A percentile compares a stretch with the other conserved stretches of the same genome.
These are phyloP conservation scores for Globisporangium radiosum DNA, from an alignment of 352 stramenopile genomes.

Conservation along the genomic window DNA sequence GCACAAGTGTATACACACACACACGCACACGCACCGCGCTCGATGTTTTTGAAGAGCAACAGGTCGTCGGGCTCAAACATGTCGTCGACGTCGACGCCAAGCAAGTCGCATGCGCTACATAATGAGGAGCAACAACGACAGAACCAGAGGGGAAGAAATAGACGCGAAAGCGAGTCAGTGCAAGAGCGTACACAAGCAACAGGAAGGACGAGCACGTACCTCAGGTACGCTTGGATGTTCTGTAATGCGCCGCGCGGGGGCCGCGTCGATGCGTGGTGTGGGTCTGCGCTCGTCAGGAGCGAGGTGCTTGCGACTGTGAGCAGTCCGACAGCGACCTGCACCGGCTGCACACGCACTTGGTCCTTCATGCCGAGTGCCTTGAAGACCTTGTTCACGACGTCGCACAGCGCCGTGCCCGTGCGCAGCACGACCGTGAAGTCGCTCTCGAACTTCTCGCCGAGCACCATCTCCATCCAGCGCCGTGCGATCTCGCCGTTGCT, in stretches of 20 bases:
- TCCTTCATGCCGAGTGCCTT: constrained; percentile 74
- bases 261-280: constrained; percentile 2
- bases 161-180: background rate
- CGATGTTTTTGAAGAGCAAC: constrained; percentile 44
- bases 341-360: constrained; percentile 18
- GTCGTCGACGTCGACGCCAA: constrained; percentile 52
- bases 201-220: constrained; percentile 25
- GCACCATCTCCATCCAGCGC: constrained; percentile 86
- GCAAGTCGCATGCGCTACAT: constrained; percentile 52
- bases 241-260: constrained; percentile 14
- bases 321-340: background rate
- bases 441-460: constrained; percentile 61
- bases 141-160: background rate
- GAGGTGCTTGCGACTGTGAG: background rate
- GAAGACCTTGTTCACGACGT: constrained; percentile 68
- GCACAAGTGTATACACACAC: background rate
- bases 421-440: constrained; percentile 48
- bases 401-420: constrained; percentile 58
- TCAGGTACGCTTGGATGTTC: constrained; percentile 63
- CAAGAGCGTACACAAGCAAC: background rate
- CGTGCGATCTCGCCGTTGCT: constrained; percentile 66
- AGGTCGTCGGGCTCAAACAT: constrained; percentile 74
- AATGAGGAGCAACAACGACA: background rate
- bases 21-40: constrained; percentile 43
- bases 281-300: background rate